phyloP scores from a whole-genome alignment of 169 alveolate genomes.

The Perkinsus olseni region DNA sequence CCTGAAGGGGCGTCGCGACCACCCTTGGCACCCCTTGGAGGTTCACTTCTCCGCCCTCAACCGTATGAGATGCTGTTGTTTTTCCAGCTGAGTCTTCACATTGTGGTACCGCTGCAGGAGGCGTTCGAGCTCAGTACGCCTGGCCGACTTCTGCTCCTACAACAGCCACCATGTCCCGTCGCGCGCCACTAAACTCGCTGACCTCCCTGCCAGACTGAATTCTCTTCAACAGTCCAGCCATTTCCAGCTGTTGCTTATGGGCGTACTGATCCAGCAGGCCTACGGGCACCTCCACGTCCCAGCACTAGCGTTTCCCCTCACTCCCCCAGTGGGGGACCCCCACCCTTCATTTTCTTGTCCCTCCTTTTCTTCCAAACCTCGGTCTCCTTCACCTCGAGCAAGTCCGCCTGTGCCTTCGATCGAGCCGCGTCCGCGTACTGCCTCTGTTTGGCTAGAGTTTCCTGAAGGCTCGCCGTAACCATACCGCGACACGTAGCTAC shows the following conservation, averaged over 20 bases:
- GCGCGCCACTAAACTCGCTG: not conserved
- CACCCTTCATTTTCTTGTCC: not conserved
- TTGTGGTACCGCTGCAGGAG: conserved; percentile 5
- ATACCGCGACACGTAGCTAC: not conserved
- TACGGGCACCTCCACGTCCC: no score
- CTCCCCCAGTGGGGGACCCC: not conserved
- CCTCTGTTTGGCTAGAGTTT: conserved; percentile 3
- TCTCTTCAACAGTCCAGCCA: conserved; percentile 1
- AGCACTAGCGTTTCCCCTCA: not conserved
- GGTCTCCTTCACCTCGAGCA: not conserved
- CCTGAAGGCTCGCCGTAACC: not conserved
- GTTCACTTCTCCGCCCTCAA: not conserved
- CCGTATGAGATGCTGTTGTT: conserved; percentile 2
- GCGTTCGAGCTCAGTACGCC: conserved; percentile 5
- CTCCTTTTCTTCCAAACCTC: not conserved
- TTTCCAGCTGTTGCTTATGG: not conserved
- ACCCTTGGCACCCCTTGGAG: not conserved
- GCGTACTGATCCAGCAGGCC: not conserved
- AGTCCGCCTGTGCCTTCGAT: conserved; percentile 4
- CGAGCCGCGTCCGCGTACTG: not conserved
- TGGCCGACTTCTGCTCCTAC: conserved; percentile 4
- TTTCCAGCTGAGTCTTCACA: conserved; percentile 4
- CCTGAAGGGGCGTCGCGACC: not conserved
- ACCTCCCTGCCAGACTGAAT: not conserved
- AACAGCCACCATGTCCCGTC: not conserved